Evolutionary conservation across 108 stramenopile species (phyloP).

Genomic region (Skeletonema marinoi): DNA sequence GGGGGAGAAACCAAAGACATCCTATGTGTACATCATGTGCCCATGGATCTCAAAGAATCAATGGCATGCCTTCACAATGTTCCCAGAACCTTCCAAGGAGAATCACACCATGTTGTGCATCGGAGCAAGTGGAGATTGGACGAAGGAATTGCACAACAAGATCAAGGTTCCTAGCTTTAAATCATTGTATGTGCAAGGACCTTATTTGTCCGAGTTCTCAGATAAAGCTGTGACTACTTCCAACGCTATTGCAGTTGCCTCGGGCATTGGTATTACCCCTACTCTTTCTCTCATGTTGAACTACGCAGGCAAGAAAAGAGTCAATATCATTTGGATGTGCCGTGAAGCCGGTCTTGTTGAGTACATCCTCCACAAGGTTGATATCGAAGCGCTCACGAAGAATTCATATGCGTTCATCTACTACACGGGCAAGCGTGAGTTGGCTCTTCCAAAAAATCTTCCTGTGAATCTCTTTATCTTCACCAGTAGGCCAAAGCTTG

Average conservation of each 20-base stretch:
- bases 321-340: constrained; percentile 13
- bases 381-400: neutral
- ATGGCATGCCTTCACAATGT: neutral
- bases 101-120: neutral
- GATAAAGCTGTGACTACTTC: neutral
- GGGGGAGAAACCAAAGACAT: neutral
- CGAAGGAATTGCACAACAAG: neutral
- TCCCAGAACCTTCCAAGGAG: neutral
- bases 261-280: constrained; percentile 25
- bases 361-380: constrained; percentile 1
- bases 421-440: constrained; percentile 16
- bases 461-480: constrained; percentile 13
- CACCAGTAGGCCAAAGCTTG: constrained; percentile 7
- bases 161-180: neutral
- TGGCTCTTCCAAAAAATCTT: constrained; percentile 1
- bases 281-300: neutral
- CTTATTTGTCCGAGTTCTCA: neutral
- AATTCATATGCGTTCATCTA: constrained; percentile 4
- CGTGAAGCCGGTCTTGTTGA: constrained; percentile 8
- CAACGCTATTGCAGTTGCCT: constrained; percentile 7
- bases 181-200: neutral
- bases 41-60: constrained; percentile 12
- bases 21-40: neutral
- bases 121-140: neutral
- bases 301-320: neutral